Evolutionary conservation across 2,329 filamentous ascomycete species (phyloP).

Genomic region (Thermoascus crustaceus): DNA sequence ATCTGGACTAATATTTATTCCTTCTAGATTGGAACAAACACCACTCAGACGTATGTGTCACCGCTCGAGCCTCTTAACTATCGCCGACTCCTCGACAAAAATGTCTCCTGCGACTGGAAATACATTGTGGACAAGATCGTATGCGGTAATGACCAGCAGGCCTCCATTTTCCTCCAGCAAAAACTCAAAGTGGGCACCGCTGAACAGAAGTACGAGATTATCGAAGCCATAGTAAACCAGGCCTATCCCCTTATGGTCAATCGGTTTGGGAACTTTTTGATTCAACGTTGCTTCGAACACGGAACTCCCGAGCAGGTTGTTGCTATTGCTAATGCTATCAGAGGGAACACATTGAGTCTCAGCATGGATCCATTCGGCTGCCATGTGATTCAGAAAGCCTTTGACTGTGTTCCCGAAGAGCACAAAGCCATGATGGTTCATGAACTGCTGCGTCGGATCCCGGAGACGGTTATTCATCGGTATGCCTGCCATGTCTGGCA

Average conservation of each 20-base stretch:
- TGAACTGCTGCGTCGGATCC: conserved; percentile 87
- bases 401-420: conserved; percentile 93
- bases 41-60: conserved; percentile 70
- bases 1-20: conserved; percentile 15
- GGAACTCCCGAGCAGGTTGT: conserved; percentile 90
- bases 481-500: conserved; percentile 99
- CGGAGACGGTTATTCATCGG: conserved; percentile 94
- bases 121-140: conserved; percentile 99
- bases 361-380: conserved; percentile 99
- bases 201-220: conserved; percentile 95
- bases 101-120: conserved; percentile 97
- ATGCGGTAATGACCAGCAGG: conserved; percentile 97
- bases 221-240: conserved; percentile 90
- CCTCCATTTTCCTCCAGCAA: conserved; percentile 96
- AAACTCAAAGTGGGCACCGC: conserved; percentile 94
- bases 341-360: conserved; percentile 83
- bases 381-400: conserved; percentile 96
- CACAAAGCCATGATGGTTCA: conserved; percentile 99
- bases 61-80: conserved; percentile 93
- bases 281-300: conserved; percentile 98
- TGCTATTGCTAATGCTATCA: conserved; percentile 87
- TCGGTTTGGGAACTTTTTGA: conserved; percentile 95
- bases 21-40: conserved; percentile 31
- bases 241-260: conserved; percentile 97
- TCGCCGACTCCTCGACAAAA: conserved; percentile 85